Percentiles rank a stretch among this genome's conserved stretches.
These are phyloP conservation scores for Penicillium goetzii DNA, from an alignment of 495 filamentous ascomycete species.

Conservation along the genomic window DNA sequence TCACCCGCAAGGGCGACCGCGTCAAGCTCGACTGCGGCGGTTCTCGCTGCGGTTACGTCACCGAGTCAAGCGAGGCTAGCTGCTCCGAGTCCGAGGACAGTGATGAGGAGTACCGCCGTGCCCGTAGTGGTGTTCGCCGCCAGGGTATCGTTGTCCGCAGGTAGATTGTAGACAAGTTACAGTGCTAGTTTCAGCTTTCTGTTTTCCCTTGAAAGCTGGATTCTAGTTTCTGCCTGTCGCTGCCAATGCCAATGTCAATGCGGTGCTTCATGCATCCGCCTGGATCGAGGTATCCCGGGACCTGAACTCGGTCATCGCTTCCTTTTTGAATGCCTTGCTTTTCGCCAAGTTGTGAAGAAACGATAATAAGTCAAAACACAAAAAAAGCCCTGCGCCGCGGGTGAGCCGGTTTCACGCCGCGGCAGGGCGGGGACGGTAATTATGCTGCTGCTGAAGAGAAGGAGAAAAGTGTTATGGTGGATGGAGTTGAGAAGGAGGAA, in stretches of 20 bases:
- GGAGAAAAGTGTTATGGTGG: background rate
- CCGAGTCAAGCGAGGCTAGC: constrained; percentile 55
- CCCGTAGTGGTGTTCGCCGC: constrained; percentile 59
- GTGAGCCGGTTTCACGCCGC: constrained; percentile 30
- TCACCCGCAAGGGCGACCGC: constrained; percentile 87
- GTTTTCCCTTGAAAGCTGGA: background rate
- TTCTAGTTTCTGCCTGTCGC: background rate
- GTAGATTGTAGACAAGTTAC: constrained; percentile 22
- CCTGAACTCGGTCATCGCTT: constrained; percentile 19
- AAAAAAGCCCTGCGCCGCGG: constrained; percentile 34
- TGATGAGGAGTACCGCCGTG: constrained; percentile 59
- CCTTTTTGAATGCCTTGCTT: constrained; percentile 27
- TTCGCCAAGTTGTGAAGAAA: constrained; percentile 10
- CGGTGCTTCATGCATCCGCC: constrained; percentile 10
- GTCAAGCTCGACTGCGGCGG: constrained; percentile 96
- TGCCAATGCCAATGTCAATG: background rate
- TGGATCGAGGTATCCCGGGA: constrained; percentile 23
- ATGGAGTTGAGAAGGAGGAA: constrained; percentile 7
- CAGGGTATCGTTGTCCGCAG: constrained; percentile 77
- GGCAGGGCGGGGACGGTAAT: constrained; percentile 32
- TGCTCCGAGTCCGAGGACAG: constrained; percentile 61
- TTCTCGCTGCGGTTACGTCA: constrained; percentile 76
- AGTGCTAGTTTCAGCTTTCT: background rate
- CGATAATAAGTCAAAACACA: constrained; percentile 15
- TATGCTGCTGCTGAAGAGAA: constrained; percentile 1